A percentile compares a stretch with the other conserved stretches of the same genome.
These are phyloP conservation scores for Pichia exigua DNA, from an alignment of 805 yeast species.

Conservation along the genomic window DNA sequence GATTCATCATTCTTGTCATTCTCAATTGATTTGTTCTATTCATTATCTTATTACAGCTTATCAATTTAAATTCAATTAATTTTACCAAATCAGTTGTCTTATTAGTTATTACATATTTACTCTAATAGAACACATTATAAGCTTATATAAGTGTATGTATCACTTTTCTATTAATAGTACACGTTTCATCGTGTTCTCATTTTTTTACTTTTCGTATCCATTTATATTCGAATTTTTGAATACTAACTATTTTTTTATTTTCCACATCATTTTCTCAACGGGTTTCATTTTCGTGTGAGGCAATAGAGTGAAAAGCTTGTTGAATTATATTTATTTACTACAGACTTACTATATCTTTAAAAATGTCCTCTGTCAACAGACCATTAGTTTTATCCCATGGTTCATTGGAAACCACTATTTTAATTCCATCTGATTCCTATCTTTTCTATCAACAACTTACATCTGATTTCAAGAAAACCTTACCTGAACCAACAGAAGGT, in stretches of 20 bases:
- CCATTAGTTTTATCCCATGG: slow-evolving; percentile 84
- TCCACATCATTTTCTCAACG: not conserved
- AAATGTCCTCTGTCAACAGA: slow-evolving; percentile 35
- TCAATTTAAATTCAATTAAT: not conserved
- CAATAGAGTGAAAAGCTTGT: not conserved
- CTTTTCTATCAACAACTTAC: slow-evolving; percentile 80
- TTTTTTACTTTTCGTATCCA: not conserved
- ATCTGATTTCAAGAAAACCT: slow-evolving; percentile 70
- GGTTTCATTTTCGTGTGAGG: not conserved
- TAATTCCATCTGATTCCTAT: slow-evolving; percentile 77
- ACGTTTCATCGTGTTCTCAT: not conserved
- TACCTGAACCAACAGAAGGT: slow-evolving; percentile 78
- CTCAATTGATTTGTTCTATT: not conserved
- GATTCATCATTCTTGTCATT: not conserved
- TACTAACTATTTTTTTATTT: not conserved
- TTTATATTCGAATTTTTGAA: not conserved
- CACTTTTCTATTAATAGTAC: not conserved
- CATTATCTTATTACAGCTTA: not conserved
- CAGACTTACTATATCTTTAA: not conserved
- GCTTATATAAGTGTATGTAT: not conserved
- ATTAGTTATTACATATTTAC: not conserved
- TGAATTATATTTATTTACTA: not conserved
- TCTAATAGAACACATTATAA: not conserved
- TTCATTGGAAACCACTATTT: slow-evolving; percentile 75
- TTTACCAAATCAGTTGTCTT: not conserved